Evolutionary conservation across 1,284 basidiomycete species (phyloP), one percentile per base, ranked within the genome.

Genomic region (Trichosporon sp.): DNA sequence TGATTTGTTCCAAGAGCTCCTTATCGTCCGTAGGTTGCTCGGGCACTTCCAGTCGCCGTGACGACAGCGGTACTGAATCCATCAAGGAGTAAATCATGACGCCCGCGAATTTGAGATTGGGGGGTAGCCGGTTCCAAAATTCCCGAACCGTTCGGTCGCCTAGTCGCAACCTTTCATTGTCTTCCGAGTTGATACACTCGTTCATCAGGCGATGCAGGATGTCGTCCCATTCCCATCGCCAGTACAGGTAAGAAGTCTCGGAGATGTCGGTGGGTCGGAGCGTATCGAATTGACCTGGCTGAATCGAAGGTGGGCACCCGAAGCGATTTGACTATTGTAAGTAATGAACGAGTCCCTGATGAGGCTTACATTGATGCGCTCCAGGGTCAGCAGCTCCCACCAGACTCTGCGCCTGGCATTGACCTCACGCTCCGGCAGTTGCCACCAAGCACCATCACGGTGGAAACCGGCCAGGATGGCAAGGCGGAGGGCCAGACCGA

Each of bases 141-240:
- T 63, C 59, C 4, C 59, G 59, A 6, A 63, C 59, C 5, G 59
- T 63, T 14, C 32, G 59, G 11, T 63, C 59, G 31, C 59, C 59
- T 14, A 63, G 59, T 35, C 59, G 59, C 32, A 63, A 31, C 59
- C 32, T 63, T 31, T 63, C 59, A 12, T n/a, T 12, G 59, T 63
- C 32, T 7, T 63, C 31, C 12, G 59, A 63, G 59, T 63, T 63
- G 32, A 63, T 63, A 12, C 59, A 63, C 59, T 63, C 59, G 16
- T 63, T 63, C 59, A 63, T 35, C 4, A 63, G 14, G 12, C 59
- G 31, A 21, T 63, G 59, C 32, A 63, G 32, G 35, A 63, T 63
- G 59, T 63, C 59, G 59, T 63, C 59, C 59, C 59, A 63, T 19
- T 63, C 59, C 59, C 59, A 63, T n/a, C 59, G 31, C 59, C 59